These are phyloP conservation scores for Phytopythium vexans DNA, from an alignment of 352 stramenopile genomes.

Conservation along the genomic window DNA sequence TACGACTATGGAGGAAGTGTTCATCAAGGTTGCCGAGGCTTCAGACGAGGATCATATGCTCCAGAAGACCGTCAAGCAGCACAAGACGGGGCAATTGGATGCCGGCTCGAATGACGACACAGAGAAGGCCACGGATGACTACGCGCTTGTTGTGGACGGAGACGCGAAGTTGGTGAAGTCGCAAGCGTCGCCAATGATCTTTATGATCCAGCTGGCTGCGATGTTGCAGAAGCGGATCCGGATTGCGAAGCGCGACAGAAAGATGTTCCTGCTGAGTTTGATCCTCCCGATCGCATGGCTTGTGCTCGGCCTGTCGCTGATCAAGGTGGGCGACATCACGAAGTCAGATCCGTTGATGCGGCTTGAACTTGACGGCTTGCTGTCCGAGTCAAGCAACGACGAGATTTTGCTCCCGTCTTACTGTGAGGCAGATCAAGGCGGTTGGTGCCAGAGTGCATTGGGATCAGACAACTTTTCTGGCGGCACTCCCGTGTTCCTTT, in stretches of 20 bases:
- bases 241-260: slow-evolving; percentile 90
- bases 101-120: too few relatives aligned
- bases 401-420: slow-evolving; percentile 55
- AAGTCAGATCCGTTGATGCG: slow-evolving; percentile 41
- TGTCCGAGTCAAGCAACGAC: slow-evolving; percentile 16
- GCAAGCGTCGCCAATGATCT: slow-evolving; percentile 40
- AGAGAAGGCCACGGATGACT: too few relatives aligned
- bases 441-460: slow-evolving; percentile 51
- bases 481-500: slow-evolving; percentile 26
- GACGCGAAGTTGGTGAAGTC: slow-evolving; percentile 17
- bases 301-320: slow-evolving; percentile 60
- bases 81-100: background rate
- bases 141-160: slow-evolving; percentile 4
- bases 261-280: slow-evolving; percentile 81
- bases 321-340: slow-evolving; percentile 58
- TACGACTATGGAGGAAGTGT: slow-evolving; percentile 88
- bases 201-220: slow-evolving; percentile 83
- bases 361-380: slow-evolving; percentile 32
- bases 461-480: slow-evolving; percentile 27
- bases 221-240: slow-evolving; percentile 88
- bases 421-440: slow-evolving; percentile 33
- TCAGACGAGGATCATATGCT: slow-evolving; percentile 50
- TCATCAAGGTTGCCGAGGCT: slow-evolving; percentile 85
- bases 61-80: slow-evolving; percentile 18
- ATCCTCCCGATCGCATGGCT: slow-evolving; percentile 78